Evolutionary conservation across 2,329 filamentous ascomycete genomes (phyloP), one percentile per base, ranked within the genome.

Genomic region (Arthrobotrys musiformis): DNA sequence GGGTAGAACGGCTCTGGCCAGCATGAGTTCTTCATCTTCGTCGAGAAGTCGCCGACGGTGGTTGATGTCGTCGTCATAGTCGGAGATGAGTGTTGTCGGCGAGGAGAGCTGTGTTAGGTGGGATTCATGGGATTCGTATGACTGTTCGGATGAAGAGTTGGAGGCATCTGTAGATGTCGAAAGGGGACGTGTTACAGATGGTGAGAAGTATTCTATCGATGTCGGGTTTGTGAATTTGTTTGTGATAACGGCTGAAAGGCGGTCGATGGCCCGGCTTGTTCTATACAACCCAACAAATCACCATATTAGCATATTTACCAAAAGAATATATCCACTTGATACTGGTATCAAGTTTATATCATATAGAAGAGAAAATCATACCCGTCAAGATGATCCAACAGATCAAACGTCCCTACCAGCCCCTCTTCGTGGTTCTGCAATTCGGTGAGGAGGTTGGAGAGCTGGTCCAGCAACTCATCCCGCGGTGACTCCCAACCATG

Each of bases 401-500:
- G n/a, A 28, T 78, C 74, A 40, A 73, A 70, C n/a, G 68, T 68
- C 19, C 63, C 64, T n/a, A 40, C 11, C 8, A 63, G n/a, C 9
- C 74, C 74, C 48, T 78, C 68, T 48, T 78, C 74, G 44, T 78
- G 74, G 9, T 52, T 63, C 28, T 63, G 58, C 7, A 78, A 46
- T 40, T 67, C 66, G 35, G 40, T 54, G 46, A 78, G 67, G 37
- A 78, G 74, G 46, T 60, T 70, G 35, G 68, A 62, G 33, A 78
- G 74, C 48, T 78, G 74, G n/a, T 68, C 68, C 61, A 78, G 60
- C 74, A 78, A 72, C 69, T 64, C 74, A 17, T 73, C 74, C 28
- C 68, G 61, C 42, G 61, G 67, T 46, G 63, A 33, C 46, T 58
- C 69, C 74, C 74, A 78, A 24, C 48, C 33, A n/a, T 48, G 26